These are phyloP conservation scores for Aspergillus quadricinctus DNA, from an alignment of 2,329 filamentous ascomycete species.

Conservation along the genomic window DNA sequence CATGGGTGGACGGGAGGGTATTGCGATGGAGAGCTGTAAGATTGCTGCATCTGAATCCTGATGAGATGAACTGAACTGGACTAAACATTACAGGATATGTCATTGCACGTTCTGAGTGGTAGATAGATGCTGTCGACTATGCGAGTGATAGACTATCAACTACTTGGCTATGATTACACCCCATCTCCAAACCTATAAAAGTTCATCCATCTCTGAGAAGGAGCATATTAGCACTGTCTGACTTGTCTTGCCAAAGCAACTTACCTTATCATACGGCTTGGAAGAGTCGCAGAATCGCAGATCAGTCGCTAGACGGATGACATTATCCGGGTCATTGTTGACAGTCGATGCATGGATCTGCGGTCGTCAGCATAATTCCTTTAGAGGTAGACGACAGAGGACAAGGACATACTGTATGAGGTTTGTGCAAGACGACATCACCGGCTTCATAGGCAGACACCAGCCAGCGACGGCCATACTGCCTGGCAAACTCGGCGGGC, in stretches of 20 bases:
- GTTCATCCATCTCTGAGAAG: conserved; percentile 37
- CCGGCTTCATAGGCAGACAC: conserved; percentile 53
- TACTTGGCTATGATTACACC: conserved; percentile 13
- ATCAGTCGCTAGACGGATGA: conserved; percentile 55
- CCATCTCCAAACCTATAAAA: conserved; percentile 35
- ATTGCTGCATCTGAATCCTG: neutral
- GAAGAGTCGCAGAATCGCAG: conserved; percentile 53
- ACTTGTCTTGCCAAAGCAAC: neutral
- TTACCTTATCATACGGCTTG: conserved; percentile 48
- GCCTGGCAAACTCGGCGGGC: conserved; percentile 42
- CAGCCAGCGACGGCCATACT: conserved; percentile 46
- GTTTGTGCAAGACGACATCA: conserved; percentile 44
- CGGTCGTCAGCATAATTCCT: neutral
- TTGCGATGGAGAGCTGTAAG: conserved; percentile 13
- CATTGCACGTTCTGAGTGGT: conserved; percentile 9
- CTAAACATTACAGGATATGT: conserved; percentile 9
- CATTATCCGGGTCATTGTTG: conserved; percentile 49
- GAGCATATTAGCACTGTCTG: neutral
- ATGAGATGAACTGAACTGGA: too few species aligned
- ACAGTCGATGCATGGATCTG: conserved; percentile 57
- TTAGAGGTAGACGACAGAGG: too few species aligned
- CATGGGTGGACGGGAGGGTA: conserved; percentile 13
- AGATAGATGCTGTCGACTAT: neutral
- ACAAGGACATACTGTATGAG: conserved; percentile 28
- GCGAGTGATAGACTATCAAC: neutral